Conservation (phyloP, 306 rosid species). For the Amphicarpaea edgeworthii region DNA sequence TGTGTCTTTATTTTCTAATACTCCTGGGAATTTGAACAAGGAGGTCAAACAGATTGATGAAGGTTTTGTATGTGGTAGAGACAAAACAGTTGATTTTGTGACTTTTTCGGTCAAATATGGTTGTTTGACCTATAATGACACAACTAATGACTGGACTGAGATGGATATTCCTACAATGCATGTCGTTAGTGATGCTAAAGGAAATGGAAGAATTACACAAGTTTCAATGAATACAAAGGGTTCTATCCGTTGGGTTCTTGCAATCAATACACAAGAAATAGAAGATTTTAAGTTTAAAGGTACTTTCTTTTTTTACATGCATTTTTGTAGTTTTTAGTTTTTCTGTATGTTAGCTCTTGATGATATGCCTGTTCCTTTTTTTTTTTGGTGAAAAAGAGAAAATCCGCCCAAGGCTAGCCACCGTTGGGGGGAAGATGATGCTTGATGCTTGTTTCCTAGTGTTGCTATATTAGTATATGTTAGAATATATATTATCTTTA, state of each 20-base stretch:
- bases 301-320: conserved; percentile 35
- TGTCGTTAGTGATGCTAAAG: conserved; percentile 55
- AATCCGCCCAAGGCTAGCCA: too few species aligned
- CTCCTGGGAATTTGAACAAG: conserved; percentile 91
- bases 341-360: too few species aligned
- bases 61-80: conserved; percentile 79
- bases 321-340: conserved; percentile 15
- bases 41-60: conserved; percentile 78
- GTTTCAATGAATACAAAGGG: conserved; percentile 75
- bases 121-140: conserved; percentile 69
- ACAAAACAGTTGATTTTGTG: conserved; percentile 76
- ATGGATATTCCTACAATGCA: conserved; percentile 73
- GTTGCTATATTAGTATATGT: conserved; percentile 35
- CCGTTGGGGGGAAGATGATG: too few species aligned
- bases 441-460: conserved; percentile 11
- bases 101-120: conserved; percentile 82
- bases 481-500: too few species aligned
- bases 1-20: conserved; percentile 78
- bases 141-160: conserved; percentile 70
- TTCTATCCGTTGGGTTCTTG: conserved; percentile 88
- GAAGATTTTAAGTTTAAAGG: conserved; percentile 77
- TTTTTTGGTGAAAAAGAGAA: too few species aligned
- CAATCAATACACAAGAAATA: conserved; percentile 79
- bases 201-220: conserved; percentile 57
- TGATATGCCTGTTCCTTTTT: too few species aligned